Base-by-base conservation (phyloP, 495 filamentous ascomycete genomes). In the Staphylotrichum tortipilum region DNA sequence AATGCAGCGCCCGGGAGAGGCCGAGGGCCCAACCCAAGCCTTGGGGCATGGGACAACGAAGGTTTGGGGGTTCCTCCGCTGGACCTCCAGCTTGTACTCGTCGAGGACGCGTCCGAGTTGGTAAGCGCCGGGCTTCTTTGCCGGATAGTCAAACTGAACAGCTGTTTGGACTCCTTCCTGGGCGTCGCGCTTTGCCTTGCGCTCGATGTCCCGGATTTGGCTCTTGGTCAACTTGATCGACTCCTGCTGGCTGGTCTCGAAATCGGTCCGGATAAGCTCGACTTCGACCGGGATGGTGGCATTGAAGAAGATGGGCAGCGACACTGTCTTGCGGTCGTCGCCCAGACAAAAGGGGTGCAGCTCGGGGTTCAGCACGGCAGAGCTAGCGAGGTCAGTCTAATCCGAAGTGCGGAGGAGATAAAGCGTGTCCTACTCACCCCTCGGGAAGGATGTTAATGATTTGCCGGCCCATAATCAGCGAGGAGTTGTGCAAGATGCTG, bases 381-480 rank as follows among this genome's bases (percentile, higher is more conserved):
- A 94, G 4, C 88, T 90, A 59, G 36, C 37, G 51, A 2, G 28
- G 56, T 65, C 34, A 64, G 55, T 17, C 30, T 31, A 18, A 19
- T n/a, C 40, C 23, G 11, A 41, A 10, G 14, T n/a, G n/a, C n/a
- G n/a, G n/a, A n/a, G n/a, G 26, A 12, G 22, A 2, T 12, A 1
- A 19, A n/a, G 39, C 21, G 21, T 26, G 14, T 12, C 1, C 26
- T 17, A 69, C 82, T 59, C 65, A 90, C 81, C 92, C 92, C 76
- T 98, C 92, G 3, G 92, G 92, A 23, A 98, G 73, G 63, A 97
- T 94, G 60, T 98, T 89, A 60, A 98, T 89, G 53, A 94, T 91
- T 68, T 95, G 88, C 62, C 87, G 90, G 61, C 92, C 92, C 63
- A 94, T 76, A 46, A 97, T 95, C 58, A 95, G 77, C 7, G 91